Conservation (phyloP, 768 basidiomycete genomes). For the Calocera viscosa region DNA sequence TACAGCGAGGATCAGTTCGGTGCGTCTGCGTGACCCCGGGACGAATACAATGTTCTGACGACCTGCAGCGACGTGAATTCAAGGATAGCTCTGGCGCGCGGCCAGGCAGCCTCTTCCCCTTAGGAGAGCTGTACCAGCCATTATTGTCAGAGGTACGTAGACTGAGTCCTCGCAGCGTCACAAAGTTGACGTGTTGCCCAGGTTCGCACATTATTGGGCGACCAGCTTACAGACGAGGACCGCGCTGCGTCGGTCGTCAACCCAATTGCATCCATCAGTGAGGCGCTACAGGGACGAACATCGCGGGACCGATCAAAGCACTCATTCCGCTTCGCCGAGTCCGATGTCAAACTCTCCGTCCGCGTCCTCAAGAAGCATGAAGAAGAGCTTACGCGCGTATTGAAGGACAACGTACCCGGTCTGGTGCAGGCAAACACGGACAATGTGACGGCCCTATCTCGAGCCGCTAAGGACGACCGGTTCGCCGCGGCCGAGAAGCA, state of each 20-base stretch:
- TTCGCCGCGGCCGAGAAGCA: slow-evolving; percentile 66
- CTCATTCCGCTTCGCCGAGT: slow-evolving; percentile 85
- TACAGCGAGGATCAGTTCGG: slow-evolving; percentile 77
- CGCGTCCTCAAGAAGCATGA: slow-evolving; percentile 65
- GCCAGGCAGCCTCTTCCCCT: slow-evolving; percentile 61
- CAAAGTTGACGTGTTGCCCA: slow-evolving; percentile 25
- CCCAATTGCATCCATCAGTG: slow-evolving; percentile 86
- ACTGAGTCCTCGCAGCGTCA: slow-evolving; percentile 9
- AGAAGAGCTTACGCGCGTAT: slow-evolving; percentile 66
- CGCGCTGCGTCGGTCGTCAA: slow-evolving; percentile 67
- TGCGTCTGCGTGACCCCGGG: slow-evolving; percentile 33
- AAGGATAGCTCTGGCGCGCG: slow-evolving; percentile 73
- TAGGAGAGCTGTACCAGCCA: slow-evolving; percentile 77
- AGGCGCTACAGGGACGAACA: slow-evolving; percentile 74
- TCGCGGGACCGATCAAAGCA: slow-evolving; percentile 70
- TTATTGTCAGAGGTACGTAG: slow-evolving; percentile 74
- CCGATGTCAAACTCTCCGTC: slow-evolving; percentile 58
- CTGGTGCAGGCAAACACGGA: slow-evolving; percentile 63
- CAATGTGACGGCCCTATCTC: slow-evolving; percentile 44
- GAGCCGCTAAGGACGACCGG: slow-evolving; percentile 59
- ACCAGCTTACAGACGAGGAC: slow-evolving; percentile 88
- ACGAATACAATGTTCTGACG: neutral
- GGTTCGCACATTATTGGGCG: slow-evolving; percentile 72
- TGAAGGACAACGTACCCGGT: slow-evolving; percentile 89
- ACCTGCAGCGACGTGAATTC: slow-evolving; percentile 71